Evolutionary conservation across 1,139 yeast genomes (phyloP), one percentile per base, ranked within the genome.

Genomic region (Geotrichum australiense): DNA sequence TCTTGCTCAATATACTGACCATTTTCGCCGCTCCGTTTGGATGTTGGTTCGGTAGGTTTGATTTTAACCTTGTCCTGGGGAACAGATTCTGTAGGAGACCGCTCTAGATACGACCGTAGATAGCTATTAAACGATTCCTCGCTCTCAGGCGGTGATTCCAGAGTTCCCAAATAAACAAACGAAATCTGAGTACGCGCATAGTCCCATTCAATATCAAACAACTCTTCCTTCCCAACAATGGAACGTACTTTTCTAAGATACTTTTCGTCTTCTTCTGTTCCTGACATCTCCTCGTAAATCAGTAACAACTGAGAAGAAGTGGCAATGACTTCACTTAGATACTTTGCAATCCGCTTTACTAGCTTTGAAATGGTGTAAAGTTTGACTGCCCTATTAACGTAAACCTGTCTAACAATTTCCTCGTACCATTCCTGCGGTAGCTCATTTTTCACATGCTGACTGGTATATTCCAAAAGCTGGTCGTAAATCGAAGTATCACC

Each of bases 71-170:
- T 77, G 24, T 83, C 78, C n/a, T 85, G 78, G n/a, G 89, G 80
- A 19, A 91, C 83, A 22, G 97, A 96, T 62, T 91, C 98, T 2
- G 99, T 93, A 31, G 98, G 97, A 54, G 85, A 94, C 5, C 95
- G 82, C 84, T 91, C 82, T 36, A 91, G 76, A 61, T 82, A 91
- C 39, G 94, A 83, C 0, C 97, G 89, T 41, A 93, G 74, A 58
- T 93, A 91, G 62, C 89, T 89, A 59, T 86, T 87, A 80, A 95
- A 91, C 53, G 74, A 75, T 50, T 85, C 94, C 54, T 84, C 91
- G 2, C 78, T 76, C 21, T 6, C 24, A 6, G 14, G 5, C 15
- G 14, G 4, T 6, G 6, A 5, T 10, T 18, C 15, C 5, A 16
- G 5, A 14, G 35, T 8, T 20, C 33, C 21, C 15, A 35, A 32